Base-by-base conservation (phyloP, 306 rosid genomes). In the Vicia faba region DNA sequence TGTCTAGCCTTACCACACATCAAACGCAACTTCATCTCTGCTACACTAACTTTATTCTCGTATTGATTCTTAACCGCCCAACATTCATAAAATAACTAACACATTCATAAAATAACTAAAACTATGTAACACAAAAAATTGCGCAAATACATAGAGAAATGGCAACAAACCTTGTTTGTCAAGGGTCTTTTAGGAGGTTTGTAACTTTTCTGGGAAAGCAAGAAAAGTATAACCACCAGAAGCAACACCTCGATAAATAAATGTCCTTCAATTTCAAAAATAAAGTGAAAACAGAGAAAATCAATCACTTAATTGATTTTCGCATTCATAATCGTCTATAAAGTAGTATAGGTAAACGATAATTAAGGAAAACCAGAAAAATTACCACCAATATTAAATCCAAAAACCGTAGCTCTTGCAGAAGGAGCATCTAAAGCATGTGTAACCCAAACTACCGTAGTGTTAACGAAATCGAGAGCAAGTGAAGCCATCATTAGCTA, bases 101-200 rank as follows among this genome's bases (percentile, higher is more conserved):
- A 33, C 9, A 33, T 7, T 40, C n/a, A 40, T 49, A 19, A 15
- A 72, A 61, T 11, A 45, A 61, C 11, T 5, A 66, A 67, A 41
- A 43, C 11, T 5, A 16, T 3, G 29, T 14, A 71, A 71, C 14
- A 36, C 15, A 31, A 31, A 7, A 31, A 31, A 31, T 31, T 33
- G 16, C 16, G 5, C 31, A 19, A 29, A 11, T 8, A 23, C 3
- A 23, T 5, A 51, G 20, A 60, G 31, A 58, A 33, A 55, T 5
- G 13, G 46, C 59, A 70, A 71, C 86, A n/a, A 63, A 93, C 99
- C 99, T 90, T 85, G 79, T 82, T 75, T 12, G 91, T 83, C 69
- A 93, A 80, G 44, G 99, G 99, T 70, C 97, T 83, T 76, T 88
- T 93, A 33, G 99, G 99, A 44, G 96, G 99, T 74, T 85, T 93